Conservation (phyloP, 257 asterid species). For the Fraxinus americana region DNA sequence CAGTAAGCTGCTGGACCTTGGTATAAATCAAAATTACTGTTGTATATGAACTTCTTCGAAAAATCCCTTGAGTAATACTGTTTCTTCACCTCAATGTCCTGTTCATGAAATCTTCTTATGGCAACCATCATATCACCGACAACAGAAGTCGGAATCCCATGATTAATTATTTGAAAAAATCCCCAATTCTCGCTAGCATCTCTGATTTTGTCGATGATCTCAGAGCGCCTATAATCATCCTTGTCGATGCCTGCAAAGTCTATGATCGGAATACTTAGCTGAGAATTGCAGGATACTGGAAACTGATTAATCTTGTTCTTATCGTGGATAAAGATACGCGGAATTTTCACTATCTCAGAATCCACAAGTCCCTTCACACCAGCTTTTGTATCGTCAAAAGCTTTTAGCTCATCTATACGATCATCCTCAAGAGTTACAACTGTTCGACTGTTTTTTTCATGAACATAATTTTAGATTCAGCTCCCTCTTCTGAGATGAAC, state of each 20-base stretch:
- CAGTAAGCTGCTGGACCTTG: slow-evolving; percentile 18
- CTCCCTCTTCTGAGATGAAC: background rate
- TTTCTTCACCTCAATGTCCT: slow-evolving; percentile 19
- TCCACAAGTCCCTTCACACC: slow-evolving; percentile 32
- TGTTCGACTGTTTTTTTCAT: background rate
- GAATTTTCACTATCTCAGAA: slow-evolving; percentile 17
- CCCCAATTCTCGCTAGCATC: slow-evolving; percentile 27
- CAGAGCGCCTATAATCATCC: background rate
- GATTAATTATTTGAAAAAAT: slow-evolving; percentile 31
- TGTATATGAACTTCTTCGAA: slow-evolving; percentile 5
- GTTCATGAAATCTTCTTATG: slow-evolving; percentile 25
- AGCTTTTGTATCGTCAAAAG: slow-evolving; percentile 28
- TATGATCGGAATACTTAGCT: slow-evolving; percentile 12
- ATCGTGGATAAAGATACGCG: slow-evolving; percentile 23
- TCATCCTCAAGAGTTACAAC: background rate
- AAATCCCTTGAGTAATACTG: slow-evolving; percentile 22
- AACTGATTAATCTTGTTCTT: background rate
- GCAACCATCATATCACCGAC: slow-evolving; percentile 23
- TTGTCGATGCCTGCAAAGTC: slow-evolving; percentile 4
- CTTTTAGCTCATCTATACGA: slow-evolving; percentile 6
- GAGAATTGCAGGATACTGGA: background rate
- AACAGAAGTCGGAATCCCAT: slow-evolving; percentile 16
- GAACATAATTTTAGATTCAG: background rate
- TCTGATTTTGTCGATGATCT: slow-evolving; percentile 13
- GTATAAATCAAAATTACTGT: slow-evolving; percentile 26